A percentile compares a stretch with the other conserved stretches of the same genome.
These are phyloP conservation scores for Lecanicillium sp. DNA, from an alignment of 2,329 filamentous ascomycete species.

Conservation along the genomic window DNA sequence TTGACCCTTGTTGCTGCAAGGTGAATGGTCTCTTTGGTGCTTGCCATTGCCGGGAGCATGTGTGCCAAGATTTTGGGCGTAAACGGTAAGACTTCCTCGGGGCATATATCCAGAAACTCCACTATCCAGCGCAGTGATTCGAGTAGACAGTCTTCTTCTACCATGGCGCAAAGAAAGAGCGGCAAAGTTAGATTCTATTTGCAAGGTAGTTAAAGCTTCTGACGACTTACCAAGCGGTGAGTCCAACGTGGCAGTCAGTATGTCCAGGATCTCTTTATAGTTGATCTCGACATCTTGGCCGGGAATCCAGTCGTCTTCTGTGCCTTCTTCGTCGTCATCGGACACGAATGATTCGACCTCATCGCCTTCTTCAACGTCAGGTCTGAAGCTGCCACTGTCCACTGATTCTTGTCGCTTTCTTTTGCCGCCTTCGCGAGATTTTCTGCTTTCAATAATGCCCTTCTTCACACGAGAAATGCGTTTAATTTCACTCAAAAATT, in stretches of 20 bases:
- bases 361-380: slow-evolving; percentile 51
- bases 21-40: slow-evolving; percentile 80
- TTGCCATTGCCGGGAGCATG: slow-evolving; percentile 88
- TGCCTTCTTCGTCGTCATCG: slow-evolving; percentile 50
- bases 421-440: slow-evolving; percentile 57
- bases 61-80: slow-evolving; percentile 87
- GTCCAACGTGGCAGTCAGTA: slow-evolving; percentile 81
- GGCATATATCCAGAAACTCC: slow-evolving; percentile 92
- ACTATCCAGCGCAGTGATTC: slow-evolving; percentile 94
- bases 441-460: slow-evolving; percentile 79
- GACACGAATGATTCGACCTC: slow-evolving; percentile 50
- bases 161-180: slow-evolving; percentile 11
- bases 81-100: slow-evolving; percentile 91
- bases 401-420: slow-evolving; percentile 62
- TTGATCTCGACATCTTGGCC: slow-evolving; percentile 96
- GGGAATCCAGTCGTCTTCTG: slow-evolving; percentile 91
- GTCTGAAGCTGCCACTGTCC: slow-evolving; percentile 54
- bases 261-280: slow-evolving; percentile 84
- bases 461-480: slow-evolving; percentile 89
- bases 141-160: slow-evolving; percentile 84
- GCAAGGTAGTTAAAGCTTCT: not conserved
- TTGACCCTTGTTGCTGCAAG: slow-evolving; percentile 87
- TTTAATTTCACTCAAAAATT: slow-evolving; percentile 88
- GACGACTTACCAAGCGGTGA: slow-evolving; percentile 59
- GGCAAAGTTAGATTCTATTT: not conserved